Evolutionary conservation across 108 stramenopile species (phyloP), one percentile per base, ranked within the genome.

Genomic region (Asterionellopsis glacialis): DNA sequence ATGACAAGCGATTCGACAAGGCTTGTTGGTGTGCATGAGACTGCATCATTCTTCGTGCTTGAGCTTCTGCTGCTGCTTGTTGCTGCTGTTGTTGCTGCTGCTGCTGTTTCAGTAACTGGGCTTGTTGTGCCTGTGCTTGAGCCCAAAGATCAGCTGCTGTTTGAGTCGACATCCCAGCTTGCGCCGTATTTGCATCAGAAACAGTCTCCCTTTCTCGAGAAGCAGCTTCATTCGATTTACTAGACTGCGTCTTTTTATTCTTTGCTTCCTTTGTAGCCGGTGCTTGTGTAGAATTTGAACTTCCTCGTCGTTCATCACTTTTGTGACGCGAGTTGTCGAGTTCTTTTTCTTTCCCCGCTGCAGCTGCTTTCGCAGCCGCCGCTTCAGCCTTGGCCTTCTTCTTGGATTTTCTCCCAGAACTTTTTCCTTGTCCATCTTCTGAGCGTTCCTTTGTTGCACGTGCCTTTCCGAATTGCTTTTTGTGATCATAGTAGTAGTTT

Each of bases 401-500:
- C 22, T 53, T 15, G 22, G 52, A 25, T 15, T 19, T 21, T 5
- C 24, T 21, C 22, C 52, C 14, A 1, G 22, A 4, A 18, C 50
- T 9, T 24, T 25, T 15, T 33, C 58, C 28, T 50, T 59, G 12
- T 48, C 22, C 11, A 22, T 51, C 44, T 74, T 70, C 44, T 71
- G 55, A 15, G 61, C 61, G 1, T 41, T 33, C 33, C 7, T 33
- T 51, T 24, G 45, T 56, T 7, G 39, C 40, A 16, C 63, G 51
- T 3, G 33, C 43, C 57, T 81, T 89, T 3, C 78, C 82, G 18
- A 61, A 38, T 42, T 84, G 74, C 50, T 90, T 90, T 58, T 84
- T 87, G 61, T 84, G 81, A 57, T 93, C 91, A 64, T 93, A 90
- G 67, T 84, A 93, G 59, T 82, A 89, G 59, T 93, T 93, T 69